A percentile compares a stretch with the other conserved stretches of the same genome.
Conservation (phyloP, 164 flowering plant species). For the Annona squamosa region DNA sequence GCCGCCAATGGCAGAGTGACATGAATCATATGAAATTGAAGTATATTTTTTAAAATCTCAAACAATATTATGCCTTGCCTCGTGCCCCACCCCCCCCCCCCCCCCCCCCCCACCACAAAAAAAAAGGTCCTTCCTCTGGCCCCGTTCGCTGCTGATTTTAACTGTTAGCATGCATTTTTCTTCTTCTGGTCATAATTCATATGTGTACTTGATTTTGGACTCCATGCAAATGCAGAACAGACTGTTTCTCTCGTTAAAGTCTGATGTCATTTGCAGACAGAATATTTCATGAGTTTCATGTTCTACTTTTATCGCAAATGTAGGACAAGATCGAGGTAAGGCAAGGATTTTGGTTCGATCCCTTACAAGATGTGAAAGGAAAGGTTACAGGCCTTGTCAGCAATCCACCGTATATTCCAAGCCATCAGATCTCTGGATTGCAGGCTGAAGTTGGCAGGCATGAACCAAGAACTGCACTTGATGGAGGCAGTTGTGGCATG, state of each 20-base stretch:
- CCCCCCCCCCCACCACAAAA: too few relatives aligned
- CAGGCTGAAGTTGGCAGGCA: conserved; percentile 93
- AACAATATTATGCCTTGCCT: too few relatives aligned
- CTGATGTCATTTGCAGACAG: neutral
- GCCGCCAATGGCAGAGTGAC: too few relatives aligned
- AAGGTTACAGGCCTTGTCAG: conserved; percentile 67
- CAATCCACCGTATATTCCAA: conserved; percentile 95
- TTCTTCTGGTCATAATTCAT: too few relatives aligned
- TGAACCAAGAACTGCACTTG: conserved; percentile 83
- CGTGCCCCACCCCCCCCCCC: too few relatives aligned
- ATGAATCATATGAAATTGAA: too few relatives aligned
- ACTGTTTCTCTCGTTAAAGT: neutral
- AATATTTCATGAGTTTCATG: neutral
- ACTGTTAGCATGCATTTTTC: too few relatives aligned
- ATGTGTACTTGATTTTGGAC: neutral
- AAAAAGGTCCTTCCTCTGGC: too few relatives aligned
- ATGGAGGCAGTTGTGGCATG: conserved; percentile 78
- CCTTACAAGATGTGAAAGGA: conserved; percentile 59
- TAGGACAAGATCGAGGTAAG: conserved; percentile 57
- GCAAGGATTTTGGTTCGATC: conserved; percentile 92
- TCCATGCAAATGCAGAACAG: neutral
- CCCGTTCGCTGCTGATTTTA: too few relatives aligned
- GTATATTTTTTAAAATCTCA: too few relatives aligned
- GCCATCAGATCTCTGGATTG: conserved; percentile 50
- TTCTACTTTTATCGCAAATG: neutral